Percentiles rank a stretch among this genome's conserved stretches.
These are phyloP conservation scores for Amauroascus niger DNA, from an alignment of 2,329 filamentous ascomycete genomes.

Conservation along the genomic window DNA sequence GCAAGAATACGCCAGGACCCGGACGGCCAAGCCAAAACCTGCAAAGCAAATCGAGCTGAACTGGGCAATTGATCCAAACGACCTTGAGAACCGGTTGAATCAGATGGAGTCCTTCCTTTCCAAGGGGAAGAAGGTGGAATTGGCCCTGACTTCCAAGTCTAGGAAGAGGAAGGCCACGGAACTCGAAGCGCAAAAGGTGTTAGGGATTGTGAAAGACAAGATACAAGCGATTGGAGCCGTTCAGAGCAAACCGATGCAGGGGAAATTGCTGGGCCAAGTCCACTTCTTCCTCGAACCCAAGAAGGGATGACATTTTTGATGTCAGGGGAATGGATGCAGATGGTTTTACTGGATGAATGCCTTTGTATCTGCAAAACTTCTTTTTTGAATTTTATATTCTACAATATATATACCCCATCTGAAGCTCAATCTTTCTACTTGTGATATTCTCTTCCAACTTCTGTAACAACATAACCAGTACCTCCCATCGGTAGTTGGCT, in stretches of 20 bases:
- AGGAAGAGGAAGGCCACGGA: slow-evolving; percentile 49
- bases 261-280: slow-evolving; percentile 32
- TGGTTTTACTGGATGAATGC: too few relatives aligned
- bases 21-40: slow-evolving; percentile 11
- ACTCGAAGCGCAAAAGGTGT: slow-evolving; percentile 52
- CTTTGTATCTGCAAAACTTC: too few relatives aligned
- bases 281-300: slow-evolving; percentile 2
- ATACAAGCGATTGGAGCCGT: slow-evolving; percentile 36
- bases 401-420: too few relatives aligned
- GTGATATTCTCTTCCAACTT: too few relatives aligned
- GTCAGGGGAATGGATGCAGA: too few relatives aligned
- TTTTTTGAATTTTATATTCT: too few relatives aligned
- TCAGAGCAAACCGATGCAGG: slow-evolving; percentile 36
- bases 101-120: slow-evolving; percentile 58
- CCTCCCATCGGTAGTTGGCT: too few relatives aligned
- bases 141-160: slow-evolving; percentile 60
- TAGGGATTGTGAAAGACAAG: slow-evolving; percentile 43
- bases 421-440: too few relatives aligned
- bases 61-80: slow-evolving; percentile 72
- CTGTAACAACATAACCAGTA: too few relatives aligned
- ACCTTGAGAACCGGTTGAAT: slow-evolving; percentile 61
- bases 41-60: slow-evolving; percentile 78
- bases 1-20: slow-evolving; percentile 17
- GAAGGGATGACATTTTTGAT: neutral
- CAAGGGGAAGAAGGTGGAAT: slow-evolving; percentile 66